A percentile compares a stretch with the other conserved stretches of the same genome.
Evolutionary conservation across 495 filamentous ascomycete species (phyloP).

Genomic region (Geopyxis carbonaria): DNA sequence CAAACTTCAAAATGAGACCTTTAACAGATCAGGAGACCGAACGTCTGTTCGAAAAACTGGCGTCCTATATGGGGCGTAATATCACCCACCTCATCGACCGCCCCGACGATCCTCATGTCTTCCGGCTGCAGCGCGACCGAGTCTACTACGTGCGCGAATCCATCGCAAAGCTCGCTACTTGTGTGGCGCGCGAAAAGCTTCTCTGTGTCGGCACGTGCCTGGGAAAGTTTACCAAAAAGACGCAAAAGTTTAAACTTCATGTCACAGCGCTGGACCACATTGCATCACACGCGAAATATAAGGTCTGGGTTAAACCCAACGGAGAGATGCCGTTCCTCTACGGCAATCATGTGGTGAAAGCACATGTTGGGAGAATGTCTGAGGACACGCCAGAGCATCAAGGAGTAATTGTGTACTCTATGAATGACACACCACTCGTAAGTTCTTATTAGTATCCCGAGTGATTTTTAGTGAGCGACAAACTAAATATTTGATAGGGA

Average conservation of each 20-base stretch:
- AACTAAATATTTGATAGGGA: constrained; percentile 29
- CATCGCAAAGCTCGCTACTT: constrained; percentile 79
- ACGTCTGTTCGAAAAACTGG: constrained; percentile 66
- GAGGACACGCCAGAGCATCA: constrained; percentile 75
- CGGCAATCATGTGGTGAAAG: constrained; percentile 75
- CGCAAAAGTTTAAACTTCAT: constrained; percentile 71
- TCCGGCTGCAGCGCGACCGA: constrained; percentile 54
- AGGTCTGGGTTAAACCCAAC: constrained; percentile 88
- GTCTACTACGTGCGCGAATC: constrained; percentile 80
- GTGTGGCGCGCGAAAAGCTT: constrained; percentile 57
- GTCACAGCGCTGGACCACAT: constrained; percentile 75
- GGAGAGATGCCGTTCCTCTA: constrained; percentile 92
- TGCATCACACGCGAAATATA: constrained; percentile 74
- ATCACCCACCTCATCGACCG: constrained; percentile 66
- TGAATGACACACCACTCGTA: constrained; percentile 60
- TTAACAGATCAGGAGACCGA: constrained; percentile 58
- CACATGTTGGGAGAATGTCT: constrained; percentile 73
- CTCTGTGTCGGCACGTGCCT: constrained; percentile 74
- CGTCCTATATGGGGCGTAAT: constrained; percentile 47
- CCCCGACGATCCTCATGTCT: constrained; percentile 54
- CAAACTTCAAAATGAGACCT: constrained; percentile 52
- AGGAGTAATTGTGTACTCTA: constrained; percentile 55
- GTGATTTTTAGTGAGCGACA: constrained; percentile 1
- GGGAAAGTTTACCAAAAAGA: constrained; percentile 90
- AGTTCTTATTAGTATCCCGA: constrained; percentile 12